These are phyloP conservation scores for Trypanosoma avium DNA, from an alignment of 208 protist species.

Conservation along the genomic window DNA sequence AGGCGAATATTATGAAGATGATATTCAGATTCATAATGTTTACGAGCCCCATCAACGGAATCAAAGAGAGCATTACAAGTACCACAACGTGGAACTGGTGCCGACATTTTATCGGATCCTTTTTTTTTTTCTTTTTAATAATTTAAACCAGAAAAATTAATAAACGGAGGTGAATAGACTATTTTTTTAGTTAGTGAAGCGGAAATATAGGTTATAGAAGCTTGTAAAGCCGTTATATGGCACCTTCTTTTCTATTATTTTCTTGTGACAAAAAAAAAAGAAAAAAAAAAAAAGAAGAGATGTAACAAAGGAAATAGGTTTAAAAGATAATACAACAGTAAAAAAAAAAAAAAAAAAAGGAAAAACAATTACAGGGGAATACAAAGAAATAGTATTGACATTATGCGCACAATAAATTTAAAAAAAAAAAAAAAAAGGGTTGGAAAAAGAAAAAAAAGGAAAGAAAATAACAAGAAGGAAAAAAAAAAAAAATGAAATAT, in stretches of 20 bases:
- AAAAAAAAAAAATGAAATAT: not conserved
- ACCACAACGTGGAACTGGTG: constrained; percentile 56
- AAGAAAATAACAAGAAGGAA: not conserved
- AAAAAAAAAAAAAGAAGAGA: constrained; percentile 12
- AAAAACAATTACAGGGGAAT: not conserved
- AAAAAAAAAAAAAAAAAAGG: not conserved
- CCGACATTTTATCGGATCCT: constrained; percentile 24
- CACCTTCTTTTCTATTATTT: constrained; percentile 4
- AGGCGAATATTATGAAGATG: constrained; percentile 85
- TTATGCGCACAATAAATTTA: too few relatives aligned
- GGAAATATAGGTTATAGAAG: too few relatives aligned
- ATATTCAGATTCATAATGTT: constrained; percentile 79
- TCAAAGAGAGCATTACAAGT: constrained; percentile 76
- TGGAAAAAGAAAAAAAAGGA: not conserved
- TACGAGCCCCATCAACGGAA: constrained; percentile 41
- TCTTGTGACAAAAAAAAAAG: constrained; percentile 4
- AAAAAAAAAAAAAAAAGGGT: constrained; percentile 20
- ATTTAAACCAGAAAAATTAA: too few relatives aligned
- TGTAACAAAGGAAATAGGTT: too few relatives aligned
- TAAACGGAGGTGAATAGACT: too few relatives aligned
- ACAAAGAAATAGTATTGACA: too few relatives aligned
- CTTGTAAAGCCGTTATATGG: not conserved
- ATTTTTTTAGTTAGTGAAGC: too few relatives aligned
- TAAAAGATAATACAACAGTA: not conserved
- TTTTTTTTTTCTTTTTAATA: too few relatives aligned